phyloP scores from a whole-genome alignment of 345 rosid genomes.

The Schrenkiella parvula region DNA sequence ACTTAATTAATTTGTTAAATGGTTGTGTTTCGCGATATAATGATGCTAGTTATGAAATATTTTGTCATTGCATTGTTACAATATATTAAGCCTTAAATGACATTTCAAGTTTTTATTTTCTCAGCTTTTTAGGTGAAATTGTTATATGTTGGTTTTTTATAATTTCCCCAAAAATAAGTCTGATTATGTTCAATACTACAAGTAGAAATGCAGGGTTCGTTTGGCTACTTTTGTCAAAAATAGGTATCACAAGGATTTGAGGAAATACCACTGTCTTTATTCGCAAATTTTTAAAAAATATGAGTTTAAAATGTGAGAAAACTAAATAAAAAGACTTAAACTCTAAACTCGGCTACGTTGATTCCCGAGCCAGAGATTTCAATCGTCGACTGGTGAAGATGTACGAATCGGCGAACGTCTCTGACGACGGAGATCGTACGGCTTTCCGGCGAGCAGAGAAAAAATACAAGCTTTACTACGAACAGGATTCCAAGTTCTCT shows the following conservation, averaged over 20 bases:
- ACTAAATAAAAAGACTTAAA: neutral
- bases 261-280: neutral
- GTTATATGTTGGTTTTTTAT: too few species aligned
- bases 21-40: too few species aligned
- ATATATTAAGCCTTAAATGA: neutral
- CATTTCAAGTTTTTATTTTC: neutral
- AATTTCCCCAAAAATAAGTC: too few species aligned
- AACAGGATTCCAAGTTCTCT: slow-evolving; percentile 50
- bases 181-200: neutral
- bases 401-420: slow-evolving; percentile 54
- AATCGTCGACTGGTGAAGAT: slow-evolving; percentile 30
- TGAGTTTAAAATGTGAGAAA: neutral
- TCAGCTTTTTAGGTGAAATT: neutral
- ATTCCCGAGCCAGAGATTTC: neutral
- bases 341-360: neutral
- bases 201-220: neutral
- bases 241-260: neutral
- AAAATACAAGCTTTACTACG: slow-evolving; percentile 83
- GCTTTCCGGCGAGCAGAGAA: slow-evolving; percentile 89
- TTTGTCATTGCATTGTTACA: neutral
- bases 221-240: neutral
- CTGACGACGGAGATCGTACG: slow-evolving; percentile 55
- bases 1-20: too few species aligned
- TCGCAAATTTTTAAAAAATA: neutral
- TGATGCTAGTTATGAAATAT: too few species aligned